These are phyloP conservation scores for Cenococcum geophilum DNA, from an alignment of 495 filamentous ascomycete species.

Conservation along the genomic window DNA sequence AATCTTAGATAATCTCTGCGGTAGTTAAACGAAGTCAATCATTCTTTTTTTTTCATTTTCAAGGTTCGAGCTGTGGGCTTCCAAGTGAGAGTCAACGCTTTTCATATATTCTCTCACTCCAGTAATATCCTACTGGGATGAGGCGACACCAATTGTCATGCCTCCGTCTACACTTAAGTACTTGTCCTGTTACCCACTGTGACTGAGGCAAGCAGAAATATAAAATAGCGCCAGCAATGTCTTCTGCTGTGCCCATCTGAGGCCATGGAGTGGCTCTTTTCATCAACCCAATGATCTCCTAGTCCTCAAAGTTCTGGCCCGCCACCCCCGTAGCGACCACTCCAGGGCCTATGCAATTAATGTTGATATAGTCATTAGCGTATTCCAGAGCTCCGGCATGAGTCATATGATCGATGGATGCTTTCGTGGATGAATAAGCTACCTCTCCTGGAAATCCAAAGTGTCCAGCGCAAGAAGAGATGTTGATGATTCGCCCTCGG, in stretches of 20 bases:
- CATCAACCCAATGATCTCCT: neutral
- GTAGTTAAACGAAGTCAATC: too few relatives aligned
- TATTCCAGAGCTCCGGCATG: slow-evolving; percentile 1
- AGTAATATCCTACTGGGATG: neutral
- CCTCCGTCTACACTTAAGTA: slow-evolving; percentile 1
- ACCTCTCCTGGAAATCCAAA: slow-evolving; percentile 7
- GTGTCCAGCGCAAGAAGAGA: neutral
- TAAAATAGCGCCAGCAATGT: neutral
- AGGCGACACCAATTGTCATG: neutral
- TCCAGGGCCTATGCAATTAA: slow-evolving; percentile 1
- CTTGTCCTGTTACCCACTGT: slow-evolving; percentile 5
- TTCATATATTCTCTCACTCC: too few relatives aligned
- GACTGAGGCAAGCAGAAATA: neutral
- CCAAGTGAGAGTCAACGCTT: too few relatives aligned
- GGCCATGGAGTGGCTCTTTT: slow-evolving; percentile 4
- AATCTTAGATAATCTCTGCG: too few relatives aligned
- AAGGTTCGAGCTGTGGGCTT: too few relatives aligned
- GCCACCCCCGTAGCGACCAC: slow-evolving; percentile 2
- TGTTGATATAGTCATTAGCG: slow-evolving; percentile 3
- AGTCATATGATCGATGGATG: slow-evolving; percentile 2
- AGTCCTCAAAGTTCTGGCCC: neutral
- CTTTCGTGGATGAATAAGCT: slow-evolving; percentile 2
- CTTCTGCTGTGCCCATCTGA: neutral
- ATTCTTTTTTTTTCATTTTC: too few relatives aligned
- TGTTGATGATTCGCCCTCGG: slow-evolving; percentile 2